phyloP scores from a whole-genome alignment of 2,329 filamentous ascomycete species.

The Paracoccidioides lutzii region DNA sequence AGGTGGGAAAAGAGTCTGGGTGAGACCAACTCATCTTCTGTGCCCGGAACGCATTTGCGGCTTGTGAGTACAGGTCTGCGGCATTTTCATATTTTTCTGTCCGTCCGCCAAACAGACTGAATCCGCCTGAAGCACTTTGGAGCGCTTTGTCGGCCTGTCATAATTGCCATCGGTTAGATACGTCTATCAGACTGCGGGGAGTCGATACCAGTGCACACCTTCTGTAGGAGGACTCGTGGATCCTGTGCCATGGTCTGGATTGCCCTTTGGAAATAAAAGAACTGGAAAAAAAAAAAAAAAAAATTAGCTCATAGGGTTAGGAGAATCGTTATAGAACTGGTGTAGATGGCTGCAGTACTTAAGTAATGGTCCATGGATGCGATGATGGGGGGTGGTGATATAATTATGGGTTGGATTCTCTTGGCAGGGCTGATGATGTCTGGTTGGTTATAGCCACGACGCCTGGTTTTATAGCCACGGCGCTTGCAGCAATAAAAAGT shows the following conservation, averaged over 20 bases:
- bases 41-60: constrained; percentile 83
- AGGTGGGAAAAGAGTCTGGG: background rate
- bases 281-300: background rate
- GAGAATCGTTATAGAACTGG: background rate
- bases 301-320: background rate
- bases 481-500: too few species aligned
- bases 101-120: constrained; percentile 76
- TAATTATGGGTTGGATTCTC: background rate
- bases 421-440: background rate
- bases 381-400: background rate
- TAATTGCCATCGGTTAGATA: constrained; percentile 15
- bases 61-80: constrained; percentile 74
- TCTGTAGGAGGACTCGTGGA: constrained; percentile 64
- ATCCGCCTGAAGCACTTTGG: constrained; percentile 61
- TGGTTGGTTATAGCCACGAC: background rate
- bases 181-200: constrained; percentile 12
- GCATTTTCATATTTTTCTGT: constrained; percentile 85
- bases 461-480: background rate
- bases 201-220: constrained; percentile 39
- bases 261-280: background rate
- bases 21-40: constrained; percentile 58
- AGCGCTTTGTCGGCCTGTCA: constrained; percentile 74
- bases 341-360: too few species aligned
- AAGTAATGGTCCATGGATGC: background rate
- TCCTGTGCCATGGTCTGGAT: constrained; percentile 47